Evolutionary conservation across 495 filamentous ascomycete genomes (phyloP), one percentile per base, ranked within the genome.

Genomic region (Evernia prunastri): DNA sequence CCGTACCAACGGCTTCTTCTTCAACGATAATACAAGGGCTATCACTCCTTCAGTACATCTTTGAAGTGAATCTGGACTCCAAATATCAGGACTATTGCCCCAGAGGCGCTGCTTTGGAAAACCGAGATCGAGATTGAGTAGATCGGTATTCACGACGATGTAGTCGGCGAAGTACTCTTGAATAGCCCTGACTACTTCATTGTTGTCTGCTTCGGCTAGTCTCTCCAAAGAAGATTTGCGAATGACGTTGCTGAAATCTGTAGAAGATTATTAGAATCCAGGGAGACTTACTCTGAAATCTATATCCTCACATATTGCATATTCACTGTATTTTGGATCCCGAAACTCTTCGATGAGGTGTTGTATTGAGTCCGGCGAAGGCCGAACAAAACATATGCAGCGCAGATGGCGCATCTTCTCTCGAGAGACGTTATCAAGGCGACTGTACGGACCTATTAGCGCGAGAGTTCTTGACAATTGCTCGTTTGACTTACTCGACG

Each of bases 331-430:
- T 70, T 94, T 96, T 25, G 94, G 95, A 61, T 96, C 93, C 63
- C 95, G 85, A 54, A 98, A 82, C 77, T 98, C 94, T 68, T 98
- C 95, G 69, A 98, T 94, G 25, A 98, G 82, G 37, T 90, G 83
- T 73, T 97, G 92, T 67, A 97, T 89, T 29, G 94, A 92, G 64
- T 91, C 89, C 4, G 93, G 83, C 15, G 92, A 92, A 20, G 94
- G 94, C 35, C 95, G 86, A 37, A 97, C 84, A 72, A 98, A 97
- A 72, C 89, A 94, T 15, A 97, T 78, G 75, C 94, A 98, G 36
- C 91, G 86, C 47, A 98, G 80, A 78, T 98, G 94, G 72, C 94
- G 88, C 94, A 97, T 97, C 81, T 95, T 96, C 77, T 98, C 95
- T 53, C 94, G 85, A 65, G 89, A 86, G 59, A 81, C 77, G 72